These are phyloP conservation scores for Thielaviopsis populi DNA, from an alignment of 2,329 filamentous ascomycete species.

Conservation along the genomic window DNA sequence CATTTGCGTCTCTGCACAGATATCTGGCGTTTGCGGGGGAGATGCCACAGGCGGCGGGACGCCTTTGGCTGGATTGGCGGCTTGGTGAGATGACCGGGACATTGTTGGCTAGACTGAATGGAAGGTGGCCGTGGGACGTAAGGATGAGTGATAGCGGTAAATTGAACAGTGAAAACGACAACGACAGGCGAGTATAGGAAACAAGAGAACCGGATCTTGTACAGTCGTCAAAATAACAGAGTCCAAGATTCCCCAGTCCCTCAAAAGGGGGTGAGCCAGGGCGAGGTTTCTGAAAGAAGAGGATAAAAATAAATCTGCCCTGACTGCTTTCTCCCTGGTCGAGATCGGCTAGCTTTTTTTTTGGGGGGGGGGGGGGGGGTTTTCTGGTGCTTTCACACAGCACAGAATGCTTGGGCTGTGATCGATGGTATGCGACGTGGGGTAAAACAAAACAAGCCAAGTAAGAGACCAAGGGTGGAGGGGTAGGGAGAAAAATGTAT, in stretches of 20 bases:
- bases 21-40: slow-evolving; percentile 4
- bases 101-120: slow-evolving; percentile 2
- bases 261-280: slow-evolving; percentile 12
- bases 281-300: slow-evolving; percentile 4
- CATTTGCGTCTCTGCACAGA: not conserved
- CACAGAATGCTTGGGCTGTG: slow-evolving; percentile 5
- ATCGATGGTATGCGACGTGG: slow-evolving; percentile 11
- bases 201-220: not conserved
- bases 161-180: not conserved
- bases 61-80: not conserved
- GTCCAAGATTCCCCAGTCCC: slow-evolving; percentile 3
- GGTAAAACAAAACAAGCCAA: slow-evolving; percentile 4
- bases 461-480: slow-evolving; percentile 6
- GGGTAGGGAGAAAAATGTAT: not conserved
- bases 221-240: not conserved
- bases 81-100: slow-evolving; percentile 4
- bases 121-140: not conserved
- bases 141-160: not conserved
- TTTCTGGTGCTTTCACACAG: slow-evolving; percentile 2
- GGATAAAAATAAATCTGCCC: slow-evolving; percentile 4
- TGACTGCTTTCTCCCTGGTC: slow-evolving; percentile 3
- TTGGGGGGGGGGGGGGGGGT: not conserved
- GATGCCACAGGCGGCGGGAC: slow-evolving; percentile 13
- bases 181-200: not conserved
- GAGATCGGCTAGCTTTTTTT: not conserved